phyloP scores from a whole-genome alignment of 495 filamentous ascomycete genomes.

The Diplogelasinospora grovesii region DNA sequence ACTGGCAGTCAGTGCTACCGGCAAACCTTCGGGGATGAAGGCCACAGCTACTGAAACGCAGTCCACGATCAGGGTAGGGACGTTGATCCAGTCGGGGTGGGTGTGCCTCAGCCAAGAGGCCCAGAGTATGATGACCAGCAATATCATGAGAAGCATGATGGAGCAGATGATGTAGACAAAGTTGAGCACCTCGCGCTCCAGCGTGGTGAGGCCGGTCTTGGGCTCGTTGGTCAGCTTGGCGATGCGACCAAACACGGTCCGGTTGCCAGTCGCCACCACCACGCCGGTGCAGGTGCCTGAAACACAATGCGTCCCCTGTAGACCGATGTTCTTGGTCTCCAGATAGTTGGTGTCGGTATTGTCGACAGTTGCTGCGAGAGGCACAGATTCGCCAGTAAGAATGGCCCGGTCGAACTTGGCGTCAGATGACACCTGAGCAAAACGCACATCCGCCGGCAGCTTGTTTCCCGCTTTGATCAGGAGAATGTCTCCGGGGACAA shows the following conservation, averaged over 20 bases:
- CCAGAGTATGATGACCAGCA: conserved; percentile 54
- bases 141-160: conserved; percentile 49
- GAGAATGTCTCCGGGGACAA: conserved; percentile 63
- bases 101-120: conserved; percentile 54
- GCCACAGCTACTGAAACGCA: conserved; percentile 64
- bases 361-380: conserved; percentile 53
- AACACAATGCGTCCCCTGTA: conserved; percentile 64
- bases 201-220: conserved; percentile 53
- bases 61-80: conserved; percentile 58
- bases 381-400: conserved; percentile 60
- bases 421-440: conserved; percentile 56
- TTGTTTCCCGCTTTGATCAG: conserved; percentile 59
- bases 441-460: conserved; percentile 63
- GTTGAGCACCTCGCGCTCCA: conserved; percentile 60
- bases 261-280: conserved; percentile 50
- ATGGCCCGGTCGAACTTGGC: conserved; percentile 67
- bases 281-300: conserved; percentile 59
- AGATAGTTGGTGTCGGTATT: conserved; percentile 64
- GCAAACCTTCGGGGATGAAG: conserved; percentile 67
- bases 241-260: conserved; percentile 62
- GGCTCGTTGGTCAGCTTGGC: conserved; percentile 59
- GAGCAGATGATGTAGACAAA: conserved; percentile 59
- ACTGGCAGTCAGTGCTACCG: conserved; percentile 57
- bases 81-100: conserved; percentile 60
- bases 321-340: conserved; percentile 64